These are phyloP conservation scores for Phytophthora litchii DNA, from an alignment of 352 stramenopile species.

Conservation along the genomic window DNA sequence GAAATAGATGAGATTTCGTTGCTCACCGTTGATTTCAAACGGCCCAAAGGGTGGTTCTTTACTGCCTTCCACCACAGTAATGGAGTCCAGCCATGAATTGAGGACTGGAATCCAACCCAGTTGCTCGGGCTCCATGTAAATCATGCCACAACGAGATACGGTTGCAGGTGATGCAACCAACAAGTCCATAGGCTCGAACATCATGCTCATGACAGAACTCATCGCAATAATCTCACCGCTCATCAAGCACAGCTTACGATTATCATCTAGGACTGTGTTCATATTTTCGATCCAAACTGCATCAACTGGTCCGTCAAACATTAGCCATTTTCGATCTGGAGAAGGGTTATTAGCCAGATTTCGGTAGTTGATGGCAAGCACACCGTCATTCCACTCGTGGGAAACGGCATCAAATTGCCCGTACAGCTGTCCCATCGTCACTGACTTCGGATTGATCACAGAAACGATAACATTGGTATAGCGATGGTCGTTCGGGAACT, in stretches of 20 bases:
- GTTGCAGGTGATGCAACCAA: slow-evolving; percentile 93
- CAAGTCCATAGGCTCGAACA: slow-evolving; percentile 96
- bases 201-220: slow-evolving; percentile 95
- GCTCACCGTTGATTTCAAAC: slow-evolving; percentile 79
- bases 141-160: slow-evolving; percentile 94
- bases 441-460: slow-evolving; percentile 94
- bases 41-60: slow-evolving; percentile 36
- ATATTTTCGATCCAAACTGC: slow-evolving; percentile 96
- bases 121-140: slow-evolving; percentile 94
- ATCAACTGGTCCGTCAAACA: slow-evolving; percentile 94
- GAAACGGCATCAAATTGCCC: slow-evolving; percentile 95
- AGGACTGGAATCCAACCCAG: slow-evolving; percentile 90
- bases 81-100: slow-evolving; percentile 89
- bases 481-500: slow-evolving; percentile 65
- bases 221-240: slow-evolving; percentile 96
- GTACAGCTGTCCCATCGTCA: slow-evolving; percentile 94
- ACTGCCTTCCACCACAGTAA: slow-evolving; percentile 41
- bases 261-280: slow-evolving; percentile 96
- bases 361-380: slow-evolving; percentile 94
- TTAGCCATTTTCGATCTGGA: slow-evolving; percentile 90
- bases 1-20: slow-evolving; percentile 72
- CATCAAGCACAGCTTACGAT: slow-evolving; percentile 95
- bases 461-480: slow-evolving; percentile 80
- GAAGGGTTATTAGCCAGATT: slow-evolving; percentile 80
- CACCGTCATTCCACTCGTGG: slow-evolving; percentile 95